Evolutionary conservation across 2,329 filamentous ascomycete genomes (phyloP).

Genomic region (Neopestalotiopsis clavispora): DNA sequence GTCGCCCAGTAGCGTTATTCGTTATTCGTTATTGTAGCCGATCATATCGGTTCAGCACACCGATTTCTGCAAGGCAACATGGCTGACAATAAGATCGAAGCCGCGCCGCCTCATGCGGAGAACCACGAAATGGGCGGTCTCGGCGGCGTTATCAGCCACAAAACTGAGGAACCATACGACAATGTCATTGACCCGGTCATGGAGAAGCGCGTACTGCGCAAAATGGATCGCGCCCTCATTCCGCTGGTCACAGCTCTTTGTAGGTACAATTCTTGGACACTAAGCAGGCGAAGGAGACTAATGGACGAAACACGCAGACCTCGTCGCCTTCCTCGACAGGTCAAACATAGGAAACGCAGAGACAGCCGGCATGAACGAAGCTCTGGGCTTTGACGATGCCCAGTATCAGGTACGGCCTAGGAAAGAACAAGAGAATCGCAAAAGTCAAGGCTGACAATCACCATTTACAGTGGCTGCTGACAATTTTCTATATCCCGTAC

Average conservation of each 20-base stretch:
- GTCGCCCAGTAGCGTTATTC: not conserved
- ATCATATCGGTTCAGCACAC: not conserved
- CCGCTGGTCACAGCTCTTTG: conserved; percentile 37
- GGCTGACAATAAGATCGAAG: conserved; percentile 7
- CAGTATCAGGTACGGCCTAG: conserved; percentile 40
- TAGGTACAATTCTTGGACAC: conserved; percentile 21
- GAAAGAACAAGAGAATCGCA: no score
- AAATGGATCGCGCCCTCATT: conserved; percentile 39
- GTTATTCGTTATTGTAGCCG: not conserved
- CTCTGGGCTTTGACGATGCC: conserved; percentile 40
- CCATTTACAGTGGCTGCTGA: conserved; percentile 43
- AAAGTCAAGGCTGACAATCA: conserved; percentile 6
- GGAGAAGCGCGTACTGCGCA: conserved; percentile 39
- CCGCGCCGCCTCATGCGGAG: not conserved
- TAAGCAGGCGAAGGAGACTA: not conserved
- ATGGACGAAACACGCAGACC: conserved; percentile 25
- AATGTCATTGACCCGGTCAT: conserved; percentile 22
- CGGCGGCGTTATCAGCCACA: not conserved
- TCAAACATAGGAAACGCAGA: conserved; percentile 46
- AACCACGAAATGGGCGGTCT: conserved; percentile 6
- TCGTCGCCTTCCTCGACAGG: conserved; percentile 43
- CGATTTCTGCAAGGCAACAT: not conserved
- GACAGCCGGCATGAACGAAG: conserved; percentile 40
- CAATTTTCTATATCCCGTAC: conserved; percentile 51
- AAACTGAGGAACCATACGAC: not conserved